Conservation (phyloP, 2,329 filamentous ascomycete species). For the Colletotrichum tropicale region DNA sequence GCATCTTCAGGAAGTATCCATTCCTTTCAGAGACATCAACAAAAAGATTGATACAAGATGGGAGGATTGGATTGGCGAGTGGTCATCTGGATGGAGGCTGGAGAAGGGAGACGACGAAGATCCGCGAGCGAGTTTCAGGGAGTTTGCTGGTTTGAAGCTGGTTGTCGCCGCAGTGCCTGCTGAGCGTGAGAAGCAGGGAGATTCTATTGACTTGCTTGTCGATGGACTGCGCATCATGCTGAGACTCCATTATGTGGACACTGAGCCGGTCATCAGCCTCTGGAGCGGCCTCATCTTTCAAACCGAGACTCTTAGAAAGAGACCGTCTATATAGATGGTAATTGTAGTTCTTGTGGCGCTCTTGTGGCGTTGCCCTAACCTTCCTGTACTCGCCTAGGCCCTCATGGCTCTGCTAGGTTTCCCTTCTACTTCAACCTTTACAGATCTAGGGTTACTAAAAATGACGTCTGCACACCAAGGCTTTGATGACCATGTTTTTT, state of each 20-base stretch:
- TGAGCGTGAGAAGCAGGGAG: neutral
- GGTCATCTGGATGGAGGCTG: neutral
- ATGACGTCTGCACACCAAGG: neutral
- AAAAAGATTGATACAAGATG: neutral
- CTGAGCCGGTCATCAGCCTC: neutral
- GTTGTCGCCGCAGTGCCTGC: neutral
- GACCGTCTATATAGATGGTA: neutral
- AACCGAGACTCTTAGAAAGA: neutral
- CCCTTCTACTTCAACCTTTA: neutral
- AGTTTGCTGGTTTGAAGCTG: neutral
- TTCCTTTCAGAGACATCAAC: neutral
- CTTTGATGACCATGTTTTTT: neutral
- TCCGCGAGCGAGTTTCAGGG: neutral
- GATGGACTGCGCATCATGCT: neutral
- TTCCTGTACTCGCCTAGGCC: neutral
- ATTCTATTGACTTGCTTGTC: neutral
- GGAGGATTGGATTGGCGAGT: neutral
- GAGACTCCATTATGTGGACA: neutral
- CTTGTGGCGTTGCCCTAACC: neutral
- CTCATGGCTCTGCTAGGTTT: too few relatives aligned
- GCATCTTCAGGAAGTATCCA: neutral
- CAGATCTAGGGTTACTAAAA: neutral
- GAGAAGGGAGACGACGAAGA: neutral
- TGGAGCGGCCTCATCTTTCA: neutral
- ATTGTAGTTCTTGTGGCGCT: neutral